Conservation (phyloP, 129 eudicot species). For the Oenanthe sinensis region DNA sequence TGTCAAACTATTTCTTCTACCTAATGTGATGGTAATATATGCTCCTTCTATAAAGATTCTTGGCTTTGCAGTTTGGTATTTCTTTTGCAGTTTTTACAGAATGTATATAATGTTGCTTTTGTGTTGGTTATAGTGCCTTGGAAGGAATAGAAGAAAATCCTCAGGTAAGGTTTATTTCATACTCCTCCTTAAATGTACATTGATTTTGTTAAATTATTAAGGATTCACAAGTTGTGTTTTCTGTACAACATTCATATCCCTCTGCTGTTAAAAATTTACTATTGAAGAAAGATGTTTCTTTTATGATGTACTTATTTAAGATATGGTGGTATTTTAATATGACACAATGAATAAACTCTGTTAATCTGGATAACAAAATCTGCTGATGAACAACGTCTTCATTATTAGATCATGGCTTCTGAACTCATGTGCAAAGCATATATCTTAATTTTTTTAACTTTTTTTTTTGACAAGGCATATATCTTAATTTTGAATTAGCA, state of each 20-base stretch:
- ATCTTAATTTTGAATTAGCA: background rate
- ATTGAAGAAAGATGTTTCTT: background rate
- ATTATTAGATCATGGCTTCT: background rate
- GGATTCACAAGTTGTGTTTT: background rate
- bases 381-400: background rate
- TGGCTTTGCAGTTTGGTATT: slow-evolving; percentile 1
- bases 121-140: slow-evolving; percentile 51
- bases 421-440: background rate
- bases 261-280: background rate
- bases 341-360: background rate
- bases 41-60: background rate
- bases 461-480: background rate
- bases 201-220: background rate
- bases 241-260: background rate
- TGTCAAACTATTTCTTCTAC: slow-evolving; percentile 74
- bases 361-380: background rate
- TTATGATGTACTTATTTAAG: background rate
- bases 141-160: slow-evolving; percentile 51
- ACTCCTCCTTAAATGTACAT: background rate
- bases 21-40: slow-evolving; percentile 55
- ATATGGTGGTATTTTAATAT: background rate
- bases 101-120: slow-evolving; percentile 12
- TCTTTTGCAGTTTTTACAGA: background rate
- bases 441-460: background rate
- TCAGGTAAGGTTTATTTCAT: slow-evolving; percentile 35